Evolutionary conservation across 78 protist species (phyloP), one percentile per base, ranked within the genome.

Genomic region (Ministeria vibrans): DNA sequence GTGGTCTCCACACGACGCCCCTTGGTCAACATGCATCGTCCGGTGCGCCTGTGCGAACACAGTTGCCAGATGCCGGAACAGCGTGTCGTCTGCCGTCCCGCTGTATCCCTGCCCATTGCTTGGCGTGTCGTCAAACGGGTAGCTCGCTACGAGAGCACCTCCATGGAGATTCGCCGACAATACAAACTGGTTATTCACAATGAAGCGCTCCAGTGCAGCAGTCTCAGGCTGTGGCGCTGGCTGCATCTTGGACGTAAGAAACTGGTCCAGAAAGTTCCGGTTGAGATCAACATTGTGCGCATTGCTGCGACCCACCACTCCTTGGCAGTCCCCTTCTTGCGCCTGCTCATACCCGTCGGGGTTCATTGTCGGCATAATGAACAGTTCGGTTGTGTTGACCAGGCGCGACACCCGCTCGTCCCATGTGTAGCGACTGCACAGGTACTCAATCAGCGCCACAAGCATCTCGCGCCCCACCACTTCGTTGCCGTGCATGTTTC

Each of bases 401-500:
- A 87, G n/a, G 5, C 69, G 2, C 7, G 69, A 78, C 36, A 78
- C n/a, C 3, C 41, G 11, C 30, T 9, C 38, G 42, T 86, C 71
- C n/a, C 13, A 38, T 11, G 30, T 53, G 36, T 55, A 51, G 75
- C 81, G 75, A 18, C 74, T 59, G 72, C 71, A 62, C 41, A 79
- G 27, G 45, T 79, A 20, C 28, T 79, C 36, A 34, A 68, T 59
- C 45, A 49, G 39, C 42, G 15, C 0, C 28, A 80, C 25, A 34
- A 91, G 38, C 55, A 87, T 53, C 70, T 85, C 82, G 42, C 92
- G 74, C 23, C 90, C 89, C 30, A 85, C 84, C 0, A 78, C 78
- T 55, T 91, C 95, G 77, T 91, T 90, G 38, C 95, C 95, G 83
- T 91, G 95, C 90, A 91, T 91, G 84, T 91, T 91, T 63, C 81